Evolutionary conservation across 1,139 yeast genomes (phyloP).

Genomic region (Geotrichum australiense): DNA sequence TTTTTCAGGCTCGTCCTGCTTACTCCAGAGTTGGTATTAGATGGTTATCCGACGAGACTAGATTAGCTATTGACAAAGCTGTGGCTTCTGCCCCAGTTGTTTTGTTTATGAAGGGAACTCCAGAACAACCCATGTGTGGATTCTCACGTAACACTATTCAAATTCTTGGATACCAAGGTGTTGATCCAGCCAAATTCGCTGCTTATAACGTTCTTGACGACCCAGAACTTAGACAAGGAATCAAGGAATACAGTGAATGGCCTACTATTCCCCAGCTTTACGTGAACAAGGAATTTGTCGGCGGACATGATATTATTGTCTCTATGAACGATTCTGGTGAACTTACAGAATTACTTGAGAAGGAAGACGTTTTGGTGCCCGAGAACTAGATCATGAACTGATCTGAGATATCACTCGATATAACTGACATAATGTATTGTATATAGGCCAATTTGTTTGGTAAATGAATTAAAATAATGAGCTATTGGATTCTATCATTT

Average conservation of each 20-base stretch:
- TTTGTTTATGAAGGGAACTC: slow-evolving; percentile 67
- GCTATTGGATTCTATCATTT: too few relatives aligned
- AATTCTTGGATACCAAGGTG: slow-evolving; percentile 92
- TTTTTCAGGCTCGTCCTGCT: slow-evolving; percentile 4
- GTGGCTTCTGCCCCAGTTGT: slow-evolving; percentile 88
- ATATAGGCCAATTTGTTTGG: neutral
- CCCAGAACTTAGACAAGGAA: slow-evolving; percentile 82
- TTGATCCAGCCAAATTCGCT: slow-evolving; percentile 91
- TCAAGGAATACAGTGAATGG: slow-evolving; percentile 94
- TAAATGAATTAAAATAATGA: neutral
- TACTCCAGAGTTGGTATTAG: slow-evolving; percentile 1
- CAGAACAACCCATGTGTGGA: slow-evolving; percentile 97
- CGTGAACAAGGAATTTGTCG: slow-evolving; percentile 71
- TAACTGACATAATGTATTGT: neutral
- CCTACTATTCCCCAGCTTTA: slow-evolving; percentile 72
- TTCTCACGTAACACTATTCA: slow-evolving; percentile 93
- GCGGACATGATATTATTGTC: slow-evolving; percentile 94
- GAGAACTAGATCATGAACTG: slow-evolving; percentile 52
- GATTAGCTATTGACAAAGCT: slow-evolving; percentile 62
- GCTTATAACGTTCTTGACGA: slow-evolving; percentile 97
- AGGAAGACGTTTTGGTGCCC: slow-evolving; percentile 72
- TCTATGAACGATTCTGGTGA: slow-evolving; percentile 94
- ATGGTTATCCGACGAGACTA: slow-evolving; percentile 64
- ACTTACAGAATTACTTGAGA: slow-evolving; percentile 72
- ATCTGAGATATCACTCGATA: slow-evolving; percentile 2